A percentile compares a stretch with the other conserved stretches of the same genome.
Conservation (phyloP, 2,329 filamentous ascomycete species). For the Botrytis tulipae region DNA sequence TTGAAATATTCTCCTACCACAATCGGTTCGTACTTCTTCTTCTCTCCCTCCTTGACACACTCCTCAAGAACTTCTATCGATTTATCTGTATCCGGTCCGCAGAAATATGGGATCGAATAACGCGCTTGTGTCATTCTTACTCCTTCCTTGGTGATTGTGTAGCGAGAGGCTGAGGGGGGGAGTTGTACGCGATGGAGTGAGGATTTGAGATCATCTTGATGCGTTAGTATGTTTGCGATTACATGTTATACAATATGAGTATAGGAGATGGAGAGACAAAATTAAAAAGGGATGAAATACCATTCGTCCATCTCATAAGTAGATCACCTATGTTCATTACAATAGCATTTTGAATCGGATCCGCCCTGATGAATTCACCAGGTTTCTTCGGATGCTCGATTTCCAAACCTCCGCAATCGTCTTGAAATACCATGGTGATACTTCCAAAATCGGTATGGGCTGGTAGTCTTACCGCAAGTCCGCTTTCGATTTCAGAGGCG, state of each 20-base stretch:
- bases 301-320: conserved; percentile 51
- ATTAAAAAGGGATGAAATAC: conserved; percentile 34
- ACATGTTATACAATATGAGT: not conserved
- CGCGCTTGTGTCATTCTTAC: conserved; percentile 48
- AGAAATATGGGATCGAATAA: conserved; percentile 61
- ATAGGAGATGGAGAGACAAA: not conserved
- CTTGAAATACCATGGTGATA: conserved; percentile 54
- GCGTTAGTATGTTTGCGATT: not conserved
- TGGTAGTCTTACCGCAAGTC: conserved; percentile 47
- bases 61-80: conserved; percentile 53
- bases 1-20: conserved; percentile 31
- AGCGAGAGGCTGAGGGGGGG: conserved; percentile 44
- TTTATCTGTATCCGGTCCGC: conserved; percentile 49
- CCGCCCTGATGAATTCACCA: conserved; percentile 44
- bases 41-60: conserved; percentile 44
- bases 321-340: conserved; percentile 52
- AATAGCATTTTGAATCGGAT: conserved; percentile 43
- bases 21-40: conserved; percentile 50
- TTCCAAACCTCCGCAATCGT: conserved; percentile 50
- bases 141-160: conserved; percentile 36
- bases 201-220: conserved; percentile 48
- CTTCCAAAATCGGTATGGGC: conserved; percentile 53
- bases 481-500: conserved; percentile 44
- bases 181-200: conserved; percentile 53
- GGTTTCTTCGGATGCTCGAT: conserved; percentile 44